Percentiles rank a stretch among this genome's conserved stretches.
Evolutionary conservation across 2,329 filamentous ascomycete genomes (phyloP).

Genomic region (Torrubiella hemipterigena): DNA sequence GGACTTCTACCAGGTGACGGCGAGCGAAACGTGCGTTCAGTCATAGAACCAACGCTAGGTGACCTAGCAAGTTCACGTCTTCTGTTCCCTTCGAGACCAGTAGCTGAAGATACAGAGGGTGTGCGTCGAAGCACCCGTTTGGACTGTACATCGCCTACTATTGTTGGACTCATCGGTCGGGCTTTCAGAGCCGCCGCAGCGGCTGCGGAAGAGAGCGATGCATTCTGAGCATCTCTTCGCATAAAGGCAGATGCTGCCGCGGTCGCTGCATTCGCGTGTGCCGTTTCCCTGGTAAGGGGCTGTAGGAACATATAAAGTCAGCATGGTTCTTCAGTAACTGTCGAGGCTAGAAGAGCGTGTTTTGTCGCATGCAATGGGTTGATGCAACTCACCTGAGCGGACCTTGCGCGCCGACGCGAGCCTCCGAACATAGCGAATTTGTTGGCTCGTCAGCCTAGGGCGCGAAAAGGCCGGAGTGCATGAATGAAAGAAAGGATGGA

Average conservation of each 20-base stretch:
- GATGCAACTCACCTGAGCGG: conserved; percentile 32
- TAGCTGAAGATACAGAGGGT: conserved; percentile 58
- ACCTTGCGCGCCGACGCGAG: conserved; percentile 36
- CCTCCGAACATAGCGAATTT: conserved; percentile 38
- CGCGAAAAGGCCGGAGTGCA: conserved; percentile 10
- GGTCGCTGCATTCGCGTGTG: conserved; percentile 62
- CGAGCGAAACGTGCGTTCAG: conserved; percentile 74
- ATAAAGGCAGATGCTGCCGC: conserved; percentile 75
- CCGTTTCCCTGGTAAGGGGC: conserved; percentile 52
- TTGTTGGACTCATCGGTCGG: conserved; percentile 64
- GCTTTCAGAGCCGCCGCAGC: conserved; percentile 76
- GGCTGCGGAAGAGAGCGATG: conserved; percentile 68
- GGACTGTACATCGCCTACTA: conserved; percentile 73
- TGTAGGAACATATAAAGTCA: no score
- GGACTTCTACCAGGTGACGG: conserved; percentile 46
- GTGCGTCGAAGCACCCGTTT: conserved; percentile 70
- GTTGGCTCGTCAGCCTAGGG: neutral
- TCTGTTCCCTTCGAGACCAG: conserved; percentile 28
- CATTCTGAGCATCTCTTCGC: conserved; percentile 47
- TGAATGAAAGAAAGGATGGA: no score
- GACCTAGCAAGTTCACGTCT: conserved; percentile 45
- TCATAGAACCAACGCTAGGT: conserved; percentile 72
- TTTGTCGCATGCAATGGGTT: conserved; percentile 6
- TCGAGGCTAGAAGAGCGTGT: conserved; percentile 2
- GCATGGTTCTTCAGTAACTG: conserved; percentile 2